Conservation (phyloP, 306 rosid genomes). For the Adenanthera pavonina region DNA sequence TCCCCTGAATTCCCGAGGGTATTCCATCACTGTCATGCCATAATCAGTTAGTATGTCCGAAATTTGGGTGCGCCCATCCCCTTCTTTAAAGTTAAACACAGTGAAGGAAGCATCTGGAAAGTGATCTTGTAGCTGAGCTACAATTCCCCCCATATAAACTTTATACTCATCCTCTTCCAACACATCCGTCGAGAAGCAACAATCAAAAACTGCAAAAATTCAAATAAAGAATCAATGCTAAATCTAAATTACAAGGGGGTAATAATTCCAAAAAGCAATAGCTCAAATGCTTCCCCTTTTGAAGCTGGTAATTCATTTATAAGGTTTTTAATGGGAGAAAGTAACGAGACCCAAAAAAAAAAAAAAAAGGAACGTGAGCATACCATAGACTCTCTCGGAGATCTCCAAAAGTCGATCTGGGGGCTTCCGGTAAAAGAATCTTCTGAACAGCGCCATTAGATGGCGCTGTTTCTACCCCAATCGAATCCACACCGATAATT, state of each 20-base stretch:
- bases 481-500: constrained; percentile 82
- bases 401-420: constrained; percentile 99
- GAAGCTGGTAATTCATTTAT: constrained; percentile 25
- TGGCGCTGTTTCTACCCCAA: constrained; percentile 95
- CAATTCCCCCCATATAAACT: constrained; percentile 84
- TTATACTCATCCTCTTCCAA: constrained; percentile 91
- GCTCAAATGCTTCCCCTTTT: constrained; percentile 14
- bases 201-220: constrained; percentile 80
- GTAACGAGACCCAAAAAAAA: background rate
- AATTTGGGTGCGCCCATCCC: constrained; percentile 75
- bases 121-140: constrained; percentile 88
- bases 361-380: constrained; percentile 11
- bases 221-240: background rate
- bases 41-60: constrained; percentile 86
- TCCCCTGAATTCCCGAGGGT: constrained; percentile 91
- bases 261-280: background rate
- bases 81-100: constrained; percentile 97
- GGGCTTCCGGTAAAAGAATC: constrained; percentile 94
- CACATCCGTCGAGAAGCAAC: constrained; percentile 91
- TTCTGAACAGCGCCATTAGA: constrained; percentile 98
- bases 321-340: background rate
- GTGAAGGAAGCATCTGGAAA: constrained; percentile 94
- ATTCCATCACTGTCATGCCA: constrained; percentile 98
- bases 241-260: constrained; percentile 13
- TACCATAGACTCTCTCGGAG: constrained; percentile 96